phyloP scores from a whole-genome alignment of 2,329 filamentous ascomycete genomes.

The Ophiostoma perfectum region DNA sequence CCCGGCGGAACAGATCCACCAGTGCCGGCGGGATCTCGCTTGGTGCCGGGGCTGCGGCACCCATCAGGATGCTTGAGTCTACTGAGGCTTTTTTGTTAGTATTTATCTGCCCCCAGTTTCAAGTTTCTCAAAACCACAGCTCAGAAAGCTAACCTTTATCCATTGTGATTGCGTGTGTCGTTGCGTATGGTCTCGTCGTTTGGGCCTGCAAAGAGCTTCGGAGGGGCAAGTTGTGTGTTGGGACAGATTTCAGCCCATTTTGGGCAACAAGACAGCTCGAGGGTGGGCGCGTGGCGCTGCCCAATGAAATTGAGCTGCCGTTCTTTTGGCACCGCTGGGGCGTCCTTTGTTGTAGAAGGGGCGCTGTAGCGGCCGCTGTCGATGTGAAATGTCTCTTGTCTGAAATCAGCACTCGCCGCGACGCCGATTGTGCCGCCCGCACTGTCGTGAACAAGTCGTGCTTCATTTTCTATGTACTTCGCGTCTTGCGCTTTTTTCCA shows the following conservation, averaged over 20 bases:
- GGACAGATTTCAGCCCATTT: constrained; percentile 1
- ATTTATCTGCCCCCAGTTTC: neutral
- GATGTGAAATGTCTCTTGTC: neutral
- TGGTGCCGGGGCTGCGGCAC: neutral
- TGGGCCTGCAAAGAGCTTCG: constrained; percentile 1
- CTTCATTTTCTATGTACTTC: neutral
- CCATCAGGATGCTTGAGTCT: neutral
- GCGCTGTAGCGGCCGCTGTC: neutral
- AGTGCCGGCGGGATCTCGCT: constrained; percentile 1
- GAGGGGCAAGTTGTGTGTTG: neutral
- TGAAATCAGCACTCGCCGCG: constrained; percentile 5
- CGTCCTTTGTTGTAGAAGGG: neutral
- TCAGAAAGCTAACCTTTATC: neutral
- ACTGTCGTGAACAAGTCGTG: neutral
- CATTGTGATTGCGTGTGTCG: constrained; percentile 5
- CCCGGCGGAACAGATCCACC: constrained; percentile 20
- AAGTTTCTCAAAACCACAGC: too few relatives aligned
- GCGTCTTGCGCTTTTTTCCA: neutral
- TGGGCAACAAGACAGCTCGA: neutral
- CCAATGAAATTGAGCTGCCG: neutral
- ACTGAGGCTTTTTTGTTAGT: neutral
- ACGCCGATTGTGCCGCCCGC: constrained; percentile 11
- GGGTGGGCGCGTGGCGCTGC: neutral
- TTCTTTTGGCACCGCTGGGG: constrained; percentile 1
- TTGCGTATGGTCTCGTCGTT: neutral